Evolutionary conservation across 225 moss, liverwort and hornwort genomes (phyloP), one percentile per base, ranked within the genome.

Genomic region (Sphagnum contortum): DNA sequence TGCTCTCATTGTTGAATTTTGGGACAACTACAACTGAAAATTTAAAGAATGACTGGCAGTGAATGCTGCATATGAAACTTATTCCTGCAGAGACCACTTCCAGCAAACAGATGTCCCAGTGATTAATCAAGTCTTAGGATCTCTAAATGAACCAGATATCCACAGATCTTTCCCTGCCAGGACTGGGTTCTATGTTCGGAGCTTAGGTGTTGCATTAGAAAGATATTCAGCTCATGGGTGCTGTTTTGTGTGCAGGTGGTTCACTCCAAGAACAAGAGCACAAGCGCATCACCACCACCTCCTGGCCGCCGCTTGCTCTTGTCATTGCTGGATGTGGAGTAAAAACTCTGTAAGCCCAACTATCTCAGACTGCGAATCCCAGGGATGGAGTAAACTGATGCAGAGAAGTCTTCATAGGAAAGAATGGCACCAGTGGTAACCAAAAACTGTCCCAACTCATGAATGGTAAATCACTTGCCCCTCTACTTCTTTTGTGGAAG

Each of bases 181-280:
- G 9, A 52, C 2, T 52, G 7, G 9, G 6, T 2, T 52, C 6
- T 9, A 52, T 52, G 9, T 52, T 52, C 1, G 9, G 52, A 52
- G 52, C 9, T 52, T 29, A 29, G 29, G 29, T 52, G 52, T 9
- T 9, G 7, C 52, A 52, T 52, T 52, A 9, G 6, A 52, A 52
- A 52, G 6, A 52, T 53, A 29, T 29, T 29, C 29, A 29, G 29
- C 29, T 29, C 29, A 29, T 29, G 29, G 48, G 49, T 48, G 14
- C 1, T 6, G 60, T 10, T 29, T 11, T 55, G n/a, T 52, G 57
- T 78, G 50, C 89, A 96, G 95, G 78, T 91, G 73, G 90, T 92
- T 12, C 83, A 91, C 70, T 85, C 96, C 8, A 87, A 78, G 14
- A 90, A 84, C 60, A 83, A 90, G 70, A 75, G 68, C 57, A 77